Base-by-base conservation (phyloP, 148 eudicot species). In the Diospyros kaki region DNA sequence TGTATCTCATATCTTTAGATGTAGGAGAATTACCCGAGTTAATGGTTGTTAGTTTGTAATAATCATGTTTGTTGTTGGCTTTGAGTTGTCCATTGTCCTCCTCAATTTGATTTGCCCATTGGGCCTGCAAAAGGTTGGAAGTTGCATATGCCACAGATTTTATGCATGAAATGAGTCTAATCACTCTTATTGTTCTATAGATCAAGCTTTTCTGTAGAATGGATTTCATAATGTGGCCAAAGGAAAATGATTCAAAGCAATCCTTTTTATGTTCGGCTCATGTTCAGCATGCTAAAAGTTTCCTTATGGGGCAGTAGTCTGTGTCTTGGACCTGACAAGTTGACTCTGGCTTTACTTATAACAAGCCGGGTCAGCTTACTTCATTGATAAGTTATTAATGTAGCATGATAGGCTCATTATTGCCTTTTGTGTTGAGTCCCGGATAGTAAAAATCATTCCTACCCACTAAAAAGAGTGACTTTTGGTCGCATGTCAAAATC, bases 331-430 rank as follows among this genome's bases (percentile, higher is more conserved):
- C 39, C 58, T 50, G 15, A 40, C 44, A 14, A 62, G 15, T 65
- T 15, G 51, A 13, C 14, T 28, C 43, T 2, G 75, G 69, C 56
- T 48, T 54, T 39, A 43, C 17, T 61, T 54, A 11, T 54, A 51
- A 66, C 71, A 40, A 46, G 14, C 62, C 45, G 63, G 56, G 53
- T 14, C 62, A 18, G 14, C 45, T 53, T 55, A 58, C 61, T 44
- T n/a, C 71, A 18, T 39, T 78, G 55, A 58, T 58, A 41, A 4
- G 66, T 68, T 73, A 39, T 38, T 67, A 55, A 56, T 40, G 9
- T 54, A 9, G 73, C 39, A 15, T 41, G 63, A 71, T 55, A 39
- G 28, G 72, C n/a, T 38, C 50, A 41, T 54, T 39, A 67, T 9
- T n/a, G 39, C 42, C 54, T 41, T 62, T 50, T 39, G 9, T 55